phyloP scores from a whole-genome alignment of 441 rosid species.

The Erodium trifolium region DNA sequence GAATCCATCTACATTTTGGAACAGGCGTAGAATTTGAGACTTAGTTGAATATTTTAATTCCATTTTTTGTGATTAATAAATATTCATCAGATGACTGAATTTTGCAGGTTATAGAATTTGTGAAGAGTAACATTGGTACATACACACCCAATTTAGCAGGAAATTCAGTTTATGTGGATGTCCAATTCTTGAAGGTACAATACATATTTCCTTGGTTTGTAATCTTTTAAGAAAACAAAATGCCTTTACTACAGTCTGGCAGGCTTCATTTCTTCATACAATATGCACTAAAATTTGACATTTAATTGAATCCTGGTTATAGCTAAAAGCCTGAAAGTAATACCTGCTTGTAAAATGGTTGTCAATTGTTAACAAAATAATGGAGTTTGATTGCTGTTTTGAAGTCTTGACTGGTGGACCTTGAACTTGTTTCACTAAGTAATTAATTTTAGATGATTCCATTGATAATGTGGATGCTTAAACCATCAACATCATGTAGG shows the following conservation, averaged over 20 bases:
- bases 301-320: not conserved
- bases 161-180: slow-evolving; percentile 75
- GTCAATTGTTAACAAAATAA: not conserved
- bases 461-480: not conserved
- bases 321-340: not conserved
- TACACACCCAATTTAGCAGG: slow-evolving; percentile 65
- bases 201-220: not conserved
- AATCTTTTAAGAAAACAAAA: not conserved
- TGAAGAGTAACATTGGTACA: slow-evolving; percentile 57
- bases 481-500: not conserved
- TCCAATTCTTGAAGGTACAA: slow-evolving; percentile 59
- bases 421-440: not conserved
- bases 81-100: slow-evolving; percentile 8
- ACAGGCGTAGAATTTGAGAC: no score
- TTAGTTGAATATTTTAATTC: slow-evolving; percentile 9
- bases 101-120: slow-evolving; percentile 73
- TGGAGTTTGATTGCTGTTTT: no score
- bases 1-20: no score
- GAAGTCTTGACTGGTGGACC: not conserved
- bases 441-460: not conserved
- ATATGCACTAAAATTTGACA: not conserved
- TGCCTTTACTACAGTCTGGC: not conserved
- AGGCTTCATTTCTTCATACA: not conserved
- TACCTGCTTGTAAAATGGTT: not conserved
- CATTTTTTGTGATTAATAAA: not conserved